phyloP scores from a whole-genome alignment of 768 basidiomycete genomes.

The Leucosporidium creatinivorum region DNA sequence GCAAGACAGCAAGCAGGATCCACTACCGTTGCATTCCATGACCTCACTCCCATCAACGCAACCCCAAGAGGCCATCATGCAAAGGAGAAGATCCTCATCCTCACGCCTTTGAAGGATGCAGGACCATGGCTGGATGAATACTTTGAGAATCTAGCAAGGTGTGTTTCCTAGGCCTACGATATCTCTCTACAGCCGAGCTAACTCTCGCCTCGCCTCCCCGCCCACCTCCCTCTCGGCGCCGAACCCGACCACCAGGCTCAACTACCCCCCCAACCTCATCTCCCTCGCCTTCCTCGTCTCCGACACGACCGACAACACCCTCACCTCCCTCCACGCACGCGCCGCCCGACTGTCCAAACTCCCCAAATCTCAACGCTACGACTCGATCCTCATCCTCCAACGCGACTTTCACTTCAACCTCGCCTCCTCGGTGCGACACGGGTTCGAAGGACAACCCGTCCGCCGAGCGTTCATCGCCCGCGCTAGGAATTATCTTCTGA shows the following conservation, averaged over 20 bases:
- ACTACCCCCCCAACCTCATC: constrained; percentile 16
- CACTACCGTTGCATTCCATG: not conserved
- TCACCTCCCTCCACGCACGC: not conserved
- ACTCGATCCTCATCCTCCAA: constrained; percentile 15
- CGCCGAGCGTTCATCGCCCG: constrained; percentile 16
- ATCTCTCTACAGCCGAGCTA: no score
- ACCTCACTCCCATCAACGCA: constrained; percentile 13
- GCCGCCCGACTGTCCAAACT: not conserved
- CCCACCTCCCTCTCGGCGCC: no score
- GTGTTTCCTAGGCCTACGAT: not conserved
- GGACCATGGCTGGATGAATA: constrained; percentile 17
- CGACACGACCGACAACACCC: constrained; percentile 16
- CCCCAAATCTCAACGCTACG: constrained; percentile 2
- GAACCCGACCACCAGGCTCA: not conserved
- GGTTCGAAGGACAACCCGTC: constrained; percentile 22
- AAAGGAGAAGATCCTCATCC: constrained; percentile 15
- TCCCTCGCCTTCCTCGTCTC: constrained; percentile 25
- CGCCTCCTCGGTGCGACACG: constrained; percentile 6
- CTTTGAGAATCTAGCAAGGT: constrained; percentile 12
- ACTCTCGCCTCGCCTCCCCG: not conserved
- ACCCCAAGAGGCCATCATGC: not conserved
- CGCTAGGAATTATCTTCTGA: constrained; percentile 18
- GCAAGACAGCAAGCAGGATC: not conserved
- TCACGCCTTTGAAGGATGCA: constrained; percentile 21
- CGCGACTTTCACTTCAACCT: constrained; percentile 18